phyloP scores from a whole-genome alignment of 164 flowering plant genomes.

The Nelumbo lutea region DNA sequence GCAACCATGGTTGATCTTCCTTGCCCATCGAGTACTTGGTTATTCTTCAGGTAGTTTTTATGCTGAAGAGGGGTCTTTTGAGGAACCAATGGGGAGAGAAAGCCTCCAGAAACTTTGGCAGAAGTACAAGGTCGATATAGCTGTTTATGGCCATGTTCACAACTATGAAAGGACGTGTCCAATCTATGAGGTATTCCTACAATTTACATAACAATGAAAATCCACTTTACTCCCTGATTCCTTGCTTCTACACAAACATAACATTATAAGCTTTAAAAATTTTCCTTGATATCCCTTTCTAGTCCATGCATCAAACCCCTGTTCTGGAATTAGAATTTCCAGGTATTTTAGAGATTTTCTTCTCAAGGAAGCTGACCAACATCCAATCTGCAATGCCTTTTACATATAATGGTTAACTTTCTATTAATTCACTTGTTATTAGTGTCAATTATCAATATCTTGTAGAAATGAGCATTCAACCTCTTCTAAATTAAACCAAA shows the following conservation, averaged over 20 bases:
- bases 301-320: too few species aligned
- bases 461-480: too few species aligned
- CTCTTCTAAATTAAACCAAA: too few species aligned
- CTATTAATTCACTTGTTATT: too few species aligned
- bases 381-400: too few species aligned
- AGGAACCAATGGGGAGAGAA: slow-evolving; percentile 91
- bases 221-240: background rate
- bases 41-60: slow-evolving; percentile 64
- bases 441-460: too few species aligned
- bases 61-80: slow-evolving; percentile 75
- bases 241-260: background rate
- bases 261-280: too few species aligned
- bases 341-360: too few species aligned
- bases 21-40: slow-evolving; percentile 90
- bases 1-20: slow-evolving; percentile 94
- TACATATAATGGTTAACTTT: too few species aligned
- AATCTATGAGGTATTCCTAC: slow-evolving; percentile 62
- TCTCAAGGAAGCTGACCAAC: too few species aligned
- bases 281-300: too few species aligned
- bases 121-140: slow-evolving; percentile 87
- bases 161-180: slow-evolving; percentile 95
- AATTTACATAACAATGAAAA: background rate
- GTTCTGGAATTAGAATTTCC: too few species aligned
- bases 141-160: slow-evolving; percentile 88
- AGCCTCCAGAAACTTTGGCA: slow-evolving; percentile 92